Evolutionary conservation across 805 yeast genomes (phyloP).

Genomic region (Pichia californica): DNA sequence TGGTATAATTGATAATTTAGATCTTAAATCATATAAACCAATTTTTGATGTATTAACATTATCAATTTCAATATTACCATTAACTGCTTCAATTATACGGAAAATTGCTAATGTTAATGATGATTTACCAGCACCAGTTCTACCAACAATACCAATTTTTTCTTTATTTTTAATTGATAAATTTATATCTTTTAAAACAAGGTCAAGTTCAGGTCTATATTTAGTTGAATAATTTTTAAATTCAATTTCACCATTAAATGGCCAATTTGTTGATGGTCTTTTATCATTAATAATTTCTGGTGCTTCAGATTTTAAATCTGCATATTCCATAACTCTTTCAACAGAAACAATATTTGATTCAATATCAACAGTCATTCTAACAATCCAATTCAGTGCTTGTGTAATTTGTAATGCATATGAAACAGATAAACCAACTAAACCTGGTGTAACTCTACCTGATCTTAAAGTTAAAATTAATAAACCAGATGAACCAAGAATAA

Average conservation of each 20-base stretch:
- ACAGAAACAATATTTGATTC: conserved; percentile 91
- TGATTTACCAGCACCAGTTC: conserved; percentile 96
- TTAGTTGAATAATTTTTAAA: conserved; percentile 75
- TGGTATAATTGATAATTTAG: conserved; percentile 77
- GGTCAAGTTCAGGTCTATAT: conserved; percentile 75
- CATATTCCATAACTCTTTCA: conserved; percentile 60
- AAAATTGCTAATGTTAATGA: conserved; percentile 79
- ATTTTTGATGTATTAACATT: conserved; percentile 55
- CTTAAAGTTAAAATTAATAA: conserved; percentile 66
- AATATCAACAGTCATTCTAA: conserved; percentile 97
- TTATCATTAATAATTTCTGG: conserved; percentile 41
- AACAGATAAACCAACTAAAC: conserved; percentile 89
- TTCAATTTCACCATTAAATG: conserved; percentile 56
- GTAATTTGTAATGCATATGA: conserved; percentile 92
- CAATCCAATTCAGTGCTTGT: conserved; percentile 93
- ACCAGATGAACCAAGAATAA: conserved; percentile 81
- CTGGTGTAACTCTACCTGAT: conserved; percentile 72
- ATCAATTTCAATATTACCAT: conserved; percentile 64
- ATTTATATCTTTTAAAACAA: conserved; percentile 64
- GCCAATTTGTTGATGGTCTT: conserved; percentile 72
- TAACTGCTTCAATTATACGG: conserved; percentile 71
- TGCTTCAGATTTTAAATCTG: conserved; percentile 62
- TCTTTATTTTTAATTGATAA: conserved; percentile 65
- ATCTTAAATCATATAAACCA: conserved; percentile 75
- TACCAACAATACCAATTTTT: conserved; percentile 91